Conservation (phyloP, 148 eudicot genomes). For the Amaranthus hypochondriacus region DNA sequence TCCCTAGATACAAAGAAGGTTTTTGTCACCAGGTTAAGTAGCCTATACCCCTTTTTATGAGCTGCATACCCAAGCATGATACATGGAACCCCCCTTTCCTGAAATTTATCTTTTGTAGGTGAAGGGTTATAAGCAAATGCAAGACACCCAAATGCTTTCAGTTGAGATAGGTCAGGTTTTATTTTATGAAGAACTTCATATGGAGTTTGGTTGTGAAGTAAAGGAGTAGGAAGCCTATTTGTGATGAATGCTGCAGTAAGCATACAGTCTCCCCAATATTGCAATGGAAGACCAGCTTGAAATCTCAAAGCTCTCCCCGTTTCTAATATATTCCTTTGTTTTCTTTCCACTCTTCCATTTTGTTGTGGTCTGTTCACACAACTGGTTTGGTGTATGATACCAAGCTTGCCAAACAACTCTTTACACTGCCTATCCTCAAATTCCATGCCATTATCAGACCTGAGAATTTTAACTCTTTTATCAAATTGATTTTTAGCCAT, state of each 20-base stretch:
- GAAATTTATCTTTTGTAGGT: no score
- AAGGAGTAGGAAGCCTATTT: background rate
- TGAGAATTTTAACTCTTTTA: background rate
- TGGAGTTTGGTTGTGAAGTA: no score
- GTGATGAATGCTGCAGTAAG: background rate
- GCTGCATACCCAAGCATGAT: no score
- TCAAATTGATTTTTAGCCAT: background rate
- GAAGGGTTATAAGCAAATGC: no score
- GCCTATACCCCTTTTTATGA: no score
- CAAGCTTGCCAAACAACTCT: background rate
- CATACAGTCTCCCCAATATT: background rate
- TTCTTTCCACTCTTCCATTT: slow-evolving; percentile 5
- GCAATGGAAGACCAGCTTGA: background rate
- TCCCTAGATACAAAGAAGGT: no score
- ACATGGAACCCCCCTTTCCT: no score
- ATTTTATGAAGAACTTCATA: no score
- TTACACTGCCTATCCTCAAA: background rate
- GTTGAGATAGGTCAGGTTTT: no score
- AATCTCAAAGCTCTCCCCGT: background rate
- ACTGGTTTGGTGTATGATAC: background rate
- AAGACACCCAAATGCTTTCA: no score
- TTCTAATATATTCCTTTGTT: background rate
- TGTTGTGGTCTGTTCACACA: slow-evolving; percentile 8
- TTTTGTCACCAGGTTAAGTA: no score
- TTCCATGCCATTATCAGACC: background rate